Evolutionary conservation across 257 asterid species (phyloP).

Genomic region (Primulina huaijiensis): DNA sequence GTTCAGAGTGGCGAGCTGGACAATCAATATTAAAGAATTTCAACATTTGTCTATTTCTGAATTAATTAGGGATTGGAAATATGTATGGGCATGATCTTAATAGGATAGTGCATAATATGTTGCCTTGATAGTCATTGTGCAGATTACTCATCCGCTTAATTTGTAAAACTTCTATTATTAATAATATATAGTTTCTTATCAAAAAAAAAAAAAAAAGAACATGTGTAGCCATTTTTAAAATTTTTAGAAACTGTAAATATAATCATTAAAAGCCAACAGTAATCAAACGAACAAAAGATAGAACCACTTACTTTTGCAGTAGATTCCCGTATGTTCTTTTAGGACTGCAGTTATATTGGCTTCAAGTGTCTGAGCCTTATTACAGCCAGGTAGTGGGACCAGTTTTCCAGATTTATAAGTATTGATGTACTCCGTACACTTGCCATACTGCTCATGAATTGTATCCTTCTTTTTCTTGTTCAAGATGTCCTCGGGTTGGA

Average conservation of each 20-base stretch:
- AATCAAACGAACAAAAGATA: constrained; percentile 11
- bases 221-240: not conserved
- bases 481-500: constrained; percentile 62
- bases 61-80: too few species aligned
- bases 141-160: too few species aligned
- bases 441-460: constrained; percentile 51
- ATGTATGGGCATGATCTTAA: too few species aligned
- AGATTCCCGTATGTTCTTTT: constrained; percentile 71
- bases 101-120: too few species aligned
- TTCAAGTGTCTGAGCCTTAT: constrained; percentile 86
- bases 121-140: accelerated
- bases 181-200: too few species aligned
- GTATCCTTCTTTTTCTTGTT: constrained; percentile 55
- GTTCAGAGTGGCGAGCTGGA: too few species aligned
- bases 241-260: constrained; percentile 1
- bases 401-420: constrained; percentile 67
- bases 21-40: too few species aligned
- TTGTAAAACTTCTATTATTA: too few species aligned
- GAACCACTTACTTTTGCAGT: constrained; percentile 59
- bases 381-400: constrained; percentile 79
- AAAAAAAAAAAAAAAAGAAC: too few species aligned
- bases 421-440: constrained; percentile 54
- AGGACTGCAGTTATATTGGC: constrained; percentile 62
- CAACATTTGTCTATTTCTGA: too few species aligned
- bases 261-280: constrained; percentile 4